phyloP scores from a whole-genome alignment of 2,329 filamentous ascomycete species.

The Aspergillus sp. region DNA sequence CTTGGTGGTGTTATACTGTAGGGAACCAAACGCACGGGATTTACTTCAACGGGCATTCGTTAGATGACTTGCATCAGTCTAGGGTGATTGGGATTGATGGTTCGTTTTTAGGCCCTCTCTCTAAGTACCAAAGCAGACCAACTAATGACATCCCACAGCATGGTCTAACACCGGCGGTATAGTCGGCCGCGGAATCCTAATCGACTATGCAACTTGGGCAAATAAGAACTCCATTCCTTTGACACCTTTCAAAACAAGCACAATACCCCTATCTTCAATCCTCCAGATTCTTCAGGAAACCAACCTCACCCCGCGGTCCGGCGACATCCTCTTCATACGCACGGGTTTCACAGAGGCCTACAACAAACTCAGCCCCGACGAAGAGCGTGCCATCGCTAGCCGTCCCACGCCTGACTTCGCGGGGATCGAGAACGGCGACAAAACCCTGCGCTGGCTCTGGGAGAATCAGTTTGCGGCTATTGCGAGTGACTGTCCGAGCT shows the following conservation, averaged over 20 bases:
- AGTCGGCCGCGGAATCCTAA: conserved; percentile 49
- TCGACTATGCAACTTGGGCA: conserved; percentile 49
- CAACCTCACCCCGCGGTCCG: conserved; percentile 42
- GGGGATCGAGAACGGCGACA: conserved; percentile 51
- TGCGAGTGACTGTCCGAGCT: conserved; percentile 56
- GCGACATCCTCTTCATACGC: conserved; percentile 60
- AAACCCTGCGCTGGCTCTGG: conserved; percentile 58
- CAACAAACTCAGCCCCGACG: conserved; percentile 35
- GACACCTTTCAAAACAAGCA: conserved; percentile 41
- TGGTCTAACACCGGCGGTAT: conserved; percentile 39
- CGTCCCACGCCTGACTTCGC: conserved; percentile 26
- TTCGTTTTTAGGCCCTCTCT: conserved; percentile 5
- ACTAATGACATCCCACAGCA: conserved; percentile 21
- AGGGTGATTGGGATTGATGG: conserved; percentile 45
- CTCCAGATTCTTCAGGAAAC: conserved; percentile 43
- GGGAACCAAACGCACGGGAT: conserved; percentile 42
- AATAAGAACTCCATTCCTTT: conserved; percentile 36
- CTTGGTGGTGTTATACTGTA: conserved; percentile 12
- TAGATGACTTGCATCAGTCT: conserved; percentile 37
- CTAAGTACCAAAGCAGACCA: not conserved
- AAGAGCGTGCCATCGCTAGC: conserved; percentile 38
- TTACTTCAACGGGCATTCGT: conserved; percentile 45
- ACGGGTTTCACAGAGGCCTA: conserved; percentile 53
- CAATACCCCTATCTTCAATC: conserved; percentile 47
- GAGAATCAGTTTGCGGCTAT: conserved; percentile 57